Base-by-base conservation (phyloP, 495 filamentous ascomycete species). In the Talaromyces nanjingensis region DNA sequence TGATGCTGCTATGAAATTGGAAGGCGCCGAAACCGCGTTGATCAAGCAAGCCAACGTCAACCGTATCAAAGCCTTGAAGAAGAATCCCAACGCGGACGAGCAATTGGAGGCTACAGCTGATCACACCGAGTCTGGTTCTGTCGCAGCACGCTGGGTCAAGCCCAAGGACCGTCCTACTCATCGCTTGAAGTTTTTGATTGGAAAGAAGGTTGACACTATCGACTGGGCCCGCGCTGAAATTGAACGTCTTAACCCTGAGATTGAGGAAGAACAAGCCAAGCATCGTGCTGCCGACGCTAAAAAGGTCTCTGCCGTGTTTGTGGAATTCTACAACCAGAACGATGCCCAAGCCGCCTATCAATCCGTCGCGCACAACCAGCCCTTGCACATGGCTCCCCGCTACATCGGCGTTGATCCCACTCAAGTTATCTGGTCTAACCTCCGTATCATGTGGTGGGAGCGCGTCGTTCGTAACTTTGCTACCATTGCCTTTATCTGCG, bases 371-470 rank as follows among this genome's bases (percentile, higher is more conserved):
- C 92, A 97, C 74, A 91, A 97, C 73, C 86, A 91, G 68, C 89
- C 90, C 54, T 79, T 97, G 59, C 93, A 94, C 72, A 97, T 97
- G 92, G 79, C 90, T n/a, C 92, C 92, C 54, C 87, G 91, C 45
- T 92, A 89, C 70, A 92, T 96, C 64, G 94, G 94, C 47, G 73
- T 98, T 57, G 87, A 86, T 31, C 94, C 94, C 1, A 81, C 76
- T 57, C 94, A 98, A 71, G 81, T 98, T 52, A 87, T 98, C 73
- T 98, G 94, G 94, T 81, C 77, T 63, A 92, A 93, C 67, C 81
- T 97, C 52, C 82, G 83, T 61, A 91, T 98, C 68, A 87, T 86
- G 57, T 97, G 93, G 93, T 93, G 89, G 86, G 89, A 94, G 72
- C 81, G 85, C 34, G 77, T 96, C 31, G 69, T 96, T 54, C 90